Percentiles rank a stretch among this genome's conserved stretches.
Evolutionary conservation across 768 basidiomycete species (phyloP).

Genomic region (Tricholoma furcatifolium): DNA sequence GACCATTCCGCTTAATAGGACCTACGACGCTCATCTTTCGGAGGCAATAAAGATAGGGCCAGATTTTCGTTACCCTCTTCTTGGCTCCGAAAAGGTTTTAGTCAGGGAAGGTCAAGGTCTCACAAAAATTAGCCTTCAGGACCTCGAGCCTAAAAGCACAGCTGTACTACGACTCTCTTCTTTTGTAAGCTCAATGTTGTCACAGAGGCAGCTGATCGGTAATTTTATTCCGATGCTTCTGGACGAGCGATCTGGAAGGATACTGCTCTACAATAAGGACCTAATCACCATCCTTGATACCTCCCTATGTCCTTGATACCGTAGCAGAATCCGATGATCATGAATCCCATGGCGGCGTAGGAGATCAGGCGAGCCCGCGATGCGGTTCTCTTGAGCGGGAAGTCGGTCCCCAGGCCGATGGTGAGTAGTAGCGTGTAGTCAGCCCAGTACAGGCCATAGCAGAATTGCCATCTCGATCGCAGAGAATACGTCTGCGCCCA

Average conservation of each 20-base stretch:
- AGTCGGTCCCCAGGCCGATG: constrained; percentile 39
- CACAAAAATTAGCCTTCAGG: not conserved
- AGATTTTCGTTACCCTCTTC: no score
- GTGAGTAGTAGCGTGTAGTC: constrained; percentile 43
- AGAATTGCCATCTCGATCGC: constrained; percentile 35
- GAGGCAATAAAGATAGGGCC: not conserved
- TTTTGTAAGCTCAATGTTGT: no score
- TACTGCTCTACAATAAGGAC: no score
- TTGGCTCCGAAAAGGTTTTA: no score
- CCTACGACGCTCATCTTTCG: no score
- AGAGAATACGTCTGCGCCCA: constrained; percentile 37
- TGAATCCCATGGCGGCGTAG: constrained; percentile 36
- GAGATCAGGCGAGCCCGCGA: constrained; percentile 34
- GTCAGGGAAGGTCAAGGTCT: not conserved
- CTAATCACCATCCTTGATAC: no score
- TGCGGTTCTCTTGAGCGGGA: constrained; percentile 26
- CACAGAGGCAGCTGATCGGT: no score
- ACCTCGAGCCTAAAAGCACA: not conserved
- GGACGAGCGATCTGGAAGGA: no score
- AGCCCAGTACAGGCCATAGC: constrained; percentile 41
- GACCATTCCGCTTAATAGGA: no score
- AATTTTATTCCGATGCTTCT: no score
- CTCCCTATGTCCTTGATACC: no score
- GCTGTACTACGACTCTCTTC: not conserved
- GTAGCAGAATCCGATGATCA: no score